These are phyloP conservation scores for Hymenoscyphus infarciens DNA, from an alignment of 2,329 filamentous ascomycete genomes.

Conservation along the genomic window DNA sequence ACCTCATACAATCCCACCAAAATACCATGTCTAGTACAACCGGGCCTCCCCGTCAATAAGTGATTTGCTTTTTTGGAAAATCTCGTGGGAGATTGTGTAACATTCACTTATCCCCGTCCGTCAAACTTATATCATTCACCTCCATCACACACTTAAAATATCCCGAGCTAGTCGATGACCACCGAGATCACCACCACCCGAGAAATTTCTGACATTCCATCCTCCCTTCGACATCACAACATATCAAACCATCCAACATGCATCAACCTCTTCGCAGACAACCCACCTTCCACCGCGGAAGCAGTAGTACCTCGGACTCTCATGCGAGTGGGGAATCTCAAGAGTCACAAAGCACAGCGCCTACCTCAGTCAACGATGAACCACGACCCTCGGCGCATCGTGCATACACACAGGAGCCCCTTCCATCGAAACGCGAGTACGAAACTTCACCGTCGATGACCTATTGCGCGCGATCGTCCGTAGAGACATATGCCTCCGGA, in stretches of 20 bases:
- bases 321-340: conserved; percentile 45
- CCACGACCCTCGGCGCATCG: conserved; percentile 32
- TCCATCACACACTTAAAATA: not conserved
- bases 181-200: conserved; percentile 5
- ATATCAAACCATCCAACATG: conserved; percentile 23
- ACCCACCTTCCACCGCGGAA: conserved; percentile 32
- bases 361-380: conserved; percentile 45
- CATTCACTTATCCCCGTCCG: conserved; percentile 4
- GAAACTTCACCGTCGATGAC: conserved; percentile 28
- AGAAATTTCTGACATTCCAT: not conserved
- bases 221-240: not conserved
- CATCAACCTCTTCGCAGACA: conserved; percentile 27
- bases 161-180: not conserved
- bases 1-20: not conserved
- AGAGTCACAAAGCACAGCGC: conserved; percentile 45
- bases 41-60: conserved; percentile 17
- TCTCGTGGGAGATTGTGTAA: conserved; percentile 6
- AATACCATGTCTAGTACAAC: conserved; percentile 20
- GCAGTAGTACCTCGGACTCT: conserved; percentile 37
- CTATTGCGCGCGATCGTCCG: conserved; percentile 38
- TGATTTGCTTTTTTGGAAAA: conserved; percentile 14
- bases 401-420: conserved; percentile 16
- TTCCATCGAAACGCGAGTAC: conserved; percentile 20
- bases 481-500: conserved; percentile 74
- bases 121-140: conserved; percentile 9